A percentile compares a stretch with the other conserved stretches of the same genome.
Conservation (phyloP, 805 yeast genomes). For the Metschnikowia colocasiae region DNA sequence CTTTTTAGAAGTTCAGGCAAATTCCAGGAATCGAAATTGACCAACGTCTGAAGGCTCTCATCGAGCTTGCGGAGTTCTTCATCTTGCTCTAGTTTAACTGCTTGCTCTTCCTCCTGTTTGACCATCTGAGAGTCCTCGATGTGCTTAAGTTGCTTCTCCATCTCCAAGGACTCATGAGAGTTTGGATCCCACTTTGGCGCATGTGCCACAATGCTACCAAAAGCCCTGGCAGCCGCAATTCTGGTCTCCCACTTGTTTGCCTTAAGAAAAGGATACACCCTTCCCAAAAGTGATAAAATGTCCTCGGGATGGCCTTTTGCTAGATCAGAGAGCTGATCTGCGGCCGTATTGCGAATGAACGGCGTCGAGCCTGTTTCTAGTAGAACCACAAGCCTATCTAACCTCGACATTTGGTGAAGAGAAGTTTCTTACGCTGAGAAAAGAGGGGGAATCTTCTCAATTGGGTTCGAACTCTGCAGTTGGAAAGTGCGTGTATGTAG, state of each 20-base stretch:
- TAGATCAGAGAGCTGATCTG: constrained; percentile 91
- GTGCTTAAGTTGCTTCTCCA: constrained; percentile 19
- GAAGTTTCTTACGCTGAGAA: not conserved
- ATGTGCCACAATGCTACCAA: constrained; percentile 86
- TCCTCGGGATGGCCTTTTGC: constrained; percentile 96
- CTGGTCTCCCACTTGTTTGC: constrained; percentile 94
- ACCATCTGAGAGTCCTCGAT: constrained; percentile 21
- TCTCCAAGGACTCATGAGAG: constrained; percentile 28
- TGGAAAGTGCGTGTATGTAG: not conserved
- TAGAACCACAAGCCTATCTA: constrained; percentile 54
- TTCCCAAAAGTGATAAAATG: constrained; percentile 69
- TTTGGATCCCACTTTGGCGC: constrained; percentile 86
- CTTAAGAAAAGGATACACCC: constrained; percentile 86
- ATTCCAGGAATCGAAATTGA: constrained; percentile 50
- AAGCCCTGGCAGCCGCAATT: constrained; percentile 88
- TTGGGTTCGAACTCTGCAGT: constrained; percentile 1
- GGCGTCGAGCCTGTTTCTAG: constrained; percentile 95
- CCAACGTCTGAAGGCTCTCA: constrained; percentile 40
- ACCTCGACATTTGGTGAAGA: constrained; percentile 38
- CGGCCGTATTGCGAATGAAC: constrained; percentile 91
- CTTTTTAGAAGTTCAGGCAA: constrained; percentile 46
- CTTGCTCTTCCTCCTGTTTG: constrained; percentile 24
- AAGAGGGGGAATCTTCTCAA: not conserved
- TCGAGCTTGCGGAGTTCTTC: constrained; percentile 39
- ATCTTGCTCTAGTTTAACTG: constrained; percentile 39